phyloP scores from a whole-genome alignment of 331 rosid genomes.

The Pyrus hybrid region DNA sequence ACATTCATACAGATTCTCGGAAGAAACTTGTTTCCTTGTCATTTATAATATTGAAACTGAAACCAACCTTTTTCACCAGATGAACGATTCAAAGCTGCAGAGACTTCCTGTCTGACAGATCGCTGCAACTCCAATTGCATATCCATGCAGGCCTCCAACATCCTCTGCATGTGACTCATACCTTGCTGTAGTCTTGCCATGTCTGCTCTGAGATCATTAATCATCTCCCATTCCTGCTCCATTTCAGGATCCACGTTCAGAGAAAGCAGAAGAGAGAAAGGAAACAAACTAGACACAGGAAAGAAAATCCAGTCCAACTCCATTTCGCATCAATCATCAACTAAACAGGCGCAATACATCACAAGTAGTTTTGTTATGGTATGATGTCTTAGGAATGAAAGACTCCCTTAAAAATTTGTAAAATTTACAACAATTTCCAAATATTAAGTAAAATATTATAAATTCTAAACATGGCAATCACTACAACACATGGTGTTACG shows the following conservation, averaged over 20 bases:
- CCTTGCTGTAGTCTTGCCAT: conserved; percentile 99
- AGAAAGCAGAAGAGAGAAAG: background rate
- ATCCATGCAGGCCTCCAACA: conserved; percentile 99
- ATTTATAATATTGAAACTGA: background rate
- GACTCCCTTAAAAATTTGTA: background rate
- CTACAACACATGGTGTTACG: background rate
- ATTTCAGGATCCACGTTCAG: conserved; percentile 15
- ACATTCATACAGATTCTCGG: background rate
- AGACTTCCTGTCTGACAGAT: conserved; percentile 97
- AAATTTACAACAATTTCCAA: background rate
- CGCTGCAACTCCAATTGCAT: conserved; percentile 99
- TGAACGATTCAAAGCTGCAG: conserved; percentile 94
- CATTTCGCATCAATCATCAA: background rate
- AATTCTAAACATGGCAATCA: background rate
- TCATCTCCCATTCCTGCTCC: conserved; percentile 95
- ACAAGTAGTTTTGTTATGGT: background rate
- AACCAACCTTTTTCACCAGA: conserved; percentile 68
- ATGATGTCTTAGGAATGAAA: background rate
- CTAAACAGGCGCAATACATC: background rate
- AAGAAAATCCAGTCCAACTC: background rate
- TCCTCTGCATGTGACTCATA: conserved; percentile 99
- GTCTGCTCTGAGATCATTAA: conserved; percentile 88
- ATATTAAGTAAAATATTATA: background rate
- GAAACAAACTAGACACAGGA: background rate
- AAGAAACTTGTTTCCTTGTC: background rate